Base-by-base conservation (phyloP, 495 filamentous ascomycete genomes). In the Penicillium diatomitis region DNA sequence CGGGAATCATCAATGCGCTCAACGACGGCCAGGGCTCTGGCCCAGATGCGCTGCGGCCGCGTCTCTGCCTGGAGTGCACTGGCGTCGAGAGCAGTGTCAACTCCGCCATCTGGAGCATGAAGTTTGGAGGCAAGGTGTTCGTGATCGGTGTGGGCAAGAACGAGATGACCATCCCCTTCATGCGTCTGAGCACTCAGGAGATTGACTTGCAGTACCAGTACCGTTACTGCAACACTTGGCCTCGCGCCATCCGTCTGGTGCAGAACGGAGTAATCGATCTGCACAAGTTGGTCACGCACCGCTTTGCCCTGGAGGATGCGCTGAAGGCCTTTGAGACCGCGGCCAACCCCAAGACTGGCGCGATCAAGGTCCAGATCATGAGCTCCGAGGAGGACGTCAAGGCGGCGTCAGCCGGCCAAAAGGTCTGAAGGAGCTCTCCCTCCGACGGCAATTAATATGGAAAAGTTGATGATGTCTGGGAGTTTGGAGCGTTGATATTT, bases 191-290 rank as follows among this genome's bases (percentile, higher is more conserved):
- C 59, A 91, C 88, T 9, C 78, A 87, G 58, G 91, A 97, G 71
- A 83, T 97, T 57, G 91, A 96, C 65, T 69, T 97, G 48, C 86
- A 90, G 71, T 94, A 95, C 70, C 91, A 96, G 75, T 96, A 97
- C 71, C 80, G 91, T 46, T 96, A 96, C 72, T 77, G 75, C 71
- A 97, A 96, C 73, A 95, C 87, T 41, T 97, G 91, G 91, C 91
- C 91, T 41, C 76, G 85, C 44, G 91, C 91, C 38, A 96, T 97
- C 51, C 80, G 90, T 43, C 72, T 97, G 42, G 78, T 96, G 11
- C 80, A 85, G 71, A 87, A 83, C 58, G 86, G 86, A 8, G 76
- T 95, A 28, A 76, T 95, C 58, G 80, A 94, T 57, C 69, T 96
- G 61, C 74, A 74, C 59, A 83, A 78, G 67, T 73, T 97, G 41